These are phyloP conservation scores for Talaromyces wortmannii DNA, from an alignment of 495 filamentous ascomycete genomes.

Conservation along the genomic window DNA sequence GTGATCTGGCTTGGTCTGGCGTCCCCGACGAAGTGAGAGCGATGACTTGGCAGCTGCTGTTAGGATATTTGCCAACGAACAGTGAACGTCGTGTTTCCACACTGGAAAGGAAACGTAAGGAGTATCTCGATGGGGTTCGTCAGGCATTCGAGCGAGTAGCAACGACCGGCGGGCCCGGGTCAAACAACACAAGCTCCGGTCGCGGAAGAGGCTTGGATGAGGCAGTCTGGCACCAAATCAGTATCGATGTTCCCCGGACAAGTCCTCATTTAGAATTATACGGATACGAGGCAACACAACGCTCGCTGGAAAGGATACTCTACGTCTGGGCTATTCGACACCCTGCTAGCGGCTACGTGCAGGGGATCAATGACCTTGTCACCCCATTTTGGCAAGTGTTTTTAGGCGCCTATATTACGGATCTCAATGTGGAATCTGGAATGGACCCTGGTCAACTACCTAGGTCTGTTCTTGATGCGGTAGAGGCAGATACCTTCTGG, in stretches of 20 bases:
- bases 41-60: constrained; percentile 95
- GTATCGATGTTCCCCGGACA: constrained; percentile 94
- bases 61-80: constrained; percentile 92
- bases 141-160: constrained; percentile 82
- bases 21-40: constrained; percentile 91
- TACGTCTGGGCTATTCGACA: constrained; percentile 98
- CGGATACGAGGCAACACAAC: constrained; percentile 90
- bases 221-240: constrained; percentile 97
- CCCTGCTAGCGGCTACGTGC: constrained; percentile 94
- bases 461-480: constrained; percentile 84
- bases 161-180: constrained; percentile 15
- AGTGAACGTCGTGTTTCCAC: constrained; percentile 86
- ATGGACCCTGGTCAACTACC: constrained; percentile 97
- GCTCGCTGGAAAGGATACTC: constrained; percentile 86
- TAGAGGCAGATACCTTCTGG: constrained; percentile 98
- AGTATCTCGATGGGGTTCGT: constrained; percentile 91
- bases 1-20: constrained; percentile 85
- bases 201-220: constrained; percentile 80
- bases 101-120: constrained; percentile 90
- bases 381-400: constrained; percentile 98
- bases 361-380: constrained; percentile 97
- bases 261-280: constrained; percentile 95
- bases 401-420: constrained; percentile 86
- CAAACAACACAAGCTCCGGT: constrained; percentile 27
- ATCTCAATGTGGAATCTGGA: constrained; percentile 82